Percentiles rank a stretch among this genome's conserved stretches.
Conservation (phyloP, 805 yeast species). For the Kregervanrija pseudodelftensis region DNA sequence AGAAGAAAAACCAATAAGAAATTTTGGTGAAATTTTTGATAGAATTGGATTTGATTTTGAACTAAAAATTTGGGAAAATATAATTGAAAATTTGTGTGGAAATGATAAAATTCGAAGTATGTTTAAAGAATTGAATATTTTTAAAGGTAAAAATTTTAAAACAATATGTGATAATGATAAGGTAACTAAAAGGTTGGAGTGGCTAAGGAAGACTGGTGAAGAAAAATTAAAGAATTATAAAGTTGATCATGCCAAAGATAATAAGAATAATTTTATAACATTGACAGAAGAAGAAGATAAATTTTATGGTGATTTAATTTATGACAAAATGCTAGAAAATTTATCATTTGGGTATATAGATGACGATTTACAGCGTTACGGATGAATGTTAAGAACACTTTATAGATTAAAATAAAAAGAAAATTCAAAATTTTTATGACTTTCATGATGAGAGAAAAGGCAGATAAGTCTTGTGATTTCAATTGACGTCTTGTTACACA, state of each 20-base stretch:
- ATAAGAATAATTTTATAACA: not conserved
- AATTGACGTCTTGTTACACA: no score
- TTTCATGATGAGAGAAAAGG: no score
- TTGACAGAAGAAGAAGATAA: conserved; percentile 4
- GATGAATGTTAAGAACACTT: no score
- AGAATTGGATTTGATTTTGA: conserved; percentile 20
- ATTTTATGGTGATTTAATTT: conserved; percentile 8
- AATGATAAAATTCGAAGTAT: conserved; percentile 1
- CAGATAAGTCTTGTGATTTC: no score
- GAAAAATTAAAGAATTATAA: conserved; percentile 1
- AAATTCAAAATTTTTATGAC: no score
- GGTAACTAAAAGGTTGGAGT: conserved; percentile 18
- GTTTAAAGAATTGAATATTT: conserved; percentile 13
- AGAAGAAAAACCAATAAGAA: conserved; percentile 14
- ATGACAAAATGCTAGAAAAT: not conserved
- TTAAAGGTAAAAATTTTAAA: conserved; percentile 13
- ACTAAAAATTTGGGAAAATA: conserved; percentile 18
- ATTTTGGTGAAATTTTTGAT: conserved; percentile 19
- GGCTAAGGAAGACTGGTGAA: conserved; percentile 17
- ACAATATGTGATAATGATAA: conserved; percentile 16
- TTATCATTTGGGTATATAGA: not conserved
- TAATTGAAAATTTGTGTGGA: conserved; percentile 17
- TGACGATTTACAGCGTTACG: no score
- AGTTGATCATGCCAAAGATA: not conserved
- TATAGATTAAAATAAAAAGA: no score